These are phyloP conservation scores for Eucalyptus lansdowneana DNA, from an alignment of 345 rosid species.

Conservation along the genomic window DNA sequence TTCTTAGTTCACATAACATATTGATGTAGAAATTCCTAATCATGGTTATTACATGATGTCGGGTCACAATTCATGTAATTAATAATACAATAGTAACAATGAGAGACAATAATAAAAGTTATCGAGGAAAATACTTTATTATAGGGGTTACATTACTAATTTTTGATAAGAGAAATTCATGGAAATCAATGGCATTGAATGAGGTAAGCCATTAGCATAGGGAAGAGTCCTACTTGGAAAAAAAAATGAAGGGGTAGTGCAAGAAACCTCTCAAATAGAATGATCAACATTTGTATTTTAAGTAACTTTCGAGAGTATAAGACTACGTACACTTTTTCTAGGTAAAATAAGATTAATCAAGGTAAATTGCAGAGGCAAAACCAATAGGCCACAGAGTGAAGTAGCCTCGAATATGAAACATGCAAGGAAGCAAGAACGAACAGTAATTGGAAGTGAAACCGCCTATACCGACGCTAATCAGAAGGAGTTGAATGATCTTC, in stretches of 20 bases:
- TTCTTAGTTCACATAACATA: background rate
- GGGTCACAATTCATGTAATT: background rate
- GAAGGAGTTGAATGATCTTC: too few relatives aligned
- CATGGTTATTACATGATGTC: background rate
- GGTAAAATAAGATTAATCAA: background rate
- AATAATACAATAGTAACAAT: too few relatives aligned
- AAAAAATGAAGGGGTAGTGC: background rate
- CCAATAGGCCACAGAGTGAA: background rate
- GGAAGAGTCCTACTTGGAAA: background rate
- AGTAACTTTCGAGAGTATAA: too few relatives aligned
- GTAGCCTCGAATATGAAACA: background rate
- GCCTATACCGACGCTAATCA: too few relatives aligned
- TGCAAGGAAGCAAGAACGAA: background rate
- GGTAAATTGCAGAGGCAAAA: background rate
- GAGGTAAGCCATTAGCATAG: rapidly evolving
- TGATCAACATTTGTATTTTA: too few relatives aligned
- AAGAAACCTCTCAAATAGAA: too few relatives aligned
- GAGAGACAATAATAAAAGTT: background rate
- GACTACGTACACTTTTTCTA: background rate
- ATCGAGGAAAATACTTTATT: background rate
- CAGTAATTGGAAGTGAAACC: background rate
- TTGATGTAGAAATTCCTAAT: background rate
- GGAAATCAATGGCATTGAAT: background rate
- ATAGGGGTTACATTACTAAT: background rate
- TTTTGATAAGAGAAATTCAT: background rate